phyloP scores from a whole-genome alignment of 768 basidiomycete species.

The Russula dissimulans region DNA sequence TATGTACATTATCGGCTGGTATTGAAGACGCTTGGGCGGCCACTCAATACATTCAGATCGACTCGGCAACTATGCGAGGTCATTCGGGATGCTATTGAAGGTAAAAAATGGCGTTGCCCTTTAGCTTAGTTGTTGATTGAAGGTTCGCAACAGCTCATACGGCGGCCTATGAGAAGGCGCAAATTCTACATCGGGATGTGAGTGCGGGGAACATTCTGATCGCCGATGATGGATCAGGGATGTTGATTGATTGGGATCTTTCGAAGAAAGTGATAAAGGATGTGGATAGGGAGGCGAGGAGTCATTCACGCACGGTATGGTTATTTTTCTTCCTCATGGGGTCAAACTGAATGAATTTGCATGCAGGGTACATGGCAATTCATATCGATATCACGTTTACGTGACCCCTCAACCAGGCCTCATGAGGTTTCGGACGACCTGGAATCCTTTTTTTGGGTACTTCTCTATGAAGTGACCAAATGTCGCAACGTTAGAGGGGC shows the following conservation, averaged over 20 bases:
- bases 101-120: background rate
- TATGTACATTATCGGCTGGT: background rate
- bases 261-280: background rate
- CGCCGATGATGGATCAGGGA: background rate
- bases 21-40: background rate
- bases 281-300: background rate
- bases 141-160: background rate
- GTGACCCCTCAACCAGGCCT: background rate
- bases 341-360: background rate
- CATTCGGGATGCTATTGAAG: background rate
- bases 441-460: slow-evolving; percentile 17
- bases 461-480: background rate
- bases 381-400: slow-evolving; percentile 2
- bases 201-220: slow-evolving; percentile 2
- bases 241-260: slow-evolving; percentile 3
- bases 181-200: slow-evolving; percentile 6
- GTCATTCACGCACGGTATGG: background rate
- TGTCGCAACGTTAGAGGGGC: background rate
- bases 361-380: slow-evolving; percentile 19
- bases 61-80: background rate
- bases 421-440: slow-evolving; percentile 16
- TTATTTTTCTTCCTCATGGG: background rate
- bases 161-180: background rate
- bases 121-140: background rate
- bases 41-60: background rate